Evolutionary conservation across 1,139 yeast genomes (phyloP), one percentile per base, ranked within the genome.

Genomic region (Candida sp.): DNA sequence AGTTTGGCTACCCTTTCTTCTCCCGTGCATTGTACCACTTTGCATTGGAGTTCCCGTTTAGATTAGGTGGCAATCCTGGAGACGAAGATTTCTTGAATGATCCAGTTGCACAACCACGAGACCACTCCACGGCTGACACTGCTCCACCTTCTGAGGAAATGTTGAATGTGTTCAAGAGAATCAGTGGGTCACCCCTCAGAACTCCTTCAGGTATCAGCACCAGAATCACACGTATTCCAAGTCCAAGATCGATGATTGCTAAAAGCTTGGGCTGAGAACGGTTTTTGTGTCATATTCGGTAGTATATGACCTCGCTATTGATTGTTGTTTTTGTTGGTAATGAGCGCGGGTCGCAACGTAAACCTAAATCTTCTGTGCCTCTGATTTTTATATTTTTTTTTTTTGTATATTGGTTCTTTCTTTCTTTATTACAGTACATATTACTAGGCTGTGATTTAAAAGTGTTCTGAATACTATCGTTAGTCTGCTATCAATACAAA

Each of bases 21-120:
- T 48, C 61, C 28, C 58, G 55, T 45, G 49, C 63, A 2, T 34
- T 63, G 26, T 61, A 53, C 39, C 50, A 50, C 38, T 63, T 55
- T 48, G 58, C 58, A 9, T 51, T 53, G 37, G 68, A 65, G 22
- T 63, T 61, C 42, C 57, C 70, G 12, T 66, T 72, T 5, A 67
- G 70, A 4, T 37, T 38, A 25, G 45, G 11, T 25, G 31, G 7
- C 33, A 23, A 28, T 7, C 8, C 4, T 2, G 11, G 26, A 22
- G 38, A 25, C 11, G 32, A 33, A 4, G 30, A 32, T 11, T 23
- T n/a, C 23, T 7, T 30, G 23, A 37, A 37, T 30, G 40, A 31
- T n/a, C 35, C 9, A 27, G n/a, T 12, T 11, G 25, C 5, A 17
- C 17, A 17, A 17, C 35, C 35, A 23, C 11, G 37, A 35, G 49